Base-by-base conservation (phyloP, 2,329 filamentous ascomycete species). In the Colletotrichum lentis region DNA sequence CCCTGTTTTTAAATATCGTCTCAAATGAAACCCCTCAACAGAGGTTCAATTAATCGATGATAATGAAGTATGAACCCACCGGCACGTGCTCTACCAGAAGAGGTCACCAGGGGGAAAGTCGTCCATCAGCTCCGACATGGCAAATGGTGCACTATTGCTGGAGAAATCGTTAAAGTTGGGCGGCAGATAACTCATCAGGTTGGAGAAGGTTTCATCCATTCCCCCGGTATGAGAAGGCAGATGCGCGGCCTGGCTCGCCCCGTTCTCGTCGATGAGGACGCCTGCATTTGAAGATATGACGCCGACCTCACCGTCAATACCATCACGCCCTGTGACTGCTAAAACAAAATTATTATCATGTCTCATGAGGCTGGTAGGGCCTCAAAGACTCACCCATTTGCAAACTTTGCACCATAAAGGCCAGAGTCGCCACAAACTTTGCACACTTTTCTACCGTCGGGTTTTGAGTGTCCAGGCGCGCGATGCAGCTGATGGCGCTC, bases 401-500 rank as follows among this genome's bases (percentile, higher is more conserved):
- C 6, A 70, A 46, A 22, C 59, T 64, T 22, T 64, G 59, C 0
- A 70, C 46, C 35, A 61, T 47, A 16, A 64, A 58, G 7, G 60
- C 39, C 44, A 70, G 31, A 7, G 60, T 64, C 11, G 68, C 65
- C 2, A 56, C 46, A 5, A 70, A 70, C 46, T 70, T 70, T 1
- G 66, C 55, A 18, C 68, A 70, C 20, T 69, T 68, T 31, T 70
- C 60, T 1, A 70, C 55, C 55, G 64, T 70, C 6, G 41, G 43
- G 18, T 69, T 70, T 7, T 68, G 56, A 3, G 22, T 58, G 27
- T 70, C 68, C 5, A 70, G 24, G 2, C 57, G 47, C 2, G 68
- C 44, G 4, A 70, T 69, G 14, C 50, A 64, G 35, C 46, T 55
- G 0, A 70, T 43, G 5, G 60, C 60, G 18, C 49, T 53, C 12